Evolutionary conservation across 1,284 basidiomycete genomes (phyloP).

Genomic region (Trametes pubescens): DNA sequence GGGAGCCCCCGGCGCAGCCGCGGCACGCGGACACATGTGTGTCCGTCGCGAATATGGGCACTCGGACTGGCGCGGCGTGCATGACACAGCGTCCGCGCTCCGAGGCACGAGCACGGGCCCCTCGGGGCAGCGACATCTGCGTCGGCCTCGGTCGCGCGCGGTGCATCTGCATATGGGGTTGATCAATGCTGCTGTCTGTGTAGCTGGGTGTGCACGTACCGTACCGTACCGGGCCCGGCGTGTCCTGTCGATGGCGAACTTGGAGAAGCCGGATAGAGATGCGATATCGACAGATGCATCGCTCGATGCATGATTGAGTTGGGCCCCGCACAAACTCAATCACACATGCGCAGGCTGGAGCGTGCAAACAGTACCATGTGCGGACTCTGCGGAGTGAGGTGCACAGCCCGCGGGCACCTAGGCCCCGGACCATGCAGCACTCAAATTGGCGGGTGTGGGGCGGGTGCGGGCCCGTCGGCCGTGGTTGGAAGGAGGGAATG

Average conservation of each 20-base stretch:
- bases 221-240: background rate
- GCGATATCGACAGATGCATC: slow-evolving; percentile 13
- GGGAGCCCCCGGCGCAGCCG: background rate
- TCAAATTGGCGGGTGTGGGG: background rate
- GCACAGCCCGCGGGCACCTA: background rate
- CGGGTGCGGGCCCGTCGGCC: no score
- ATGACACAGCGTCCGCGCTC: slow-evolving; percentile 2
- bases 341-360: background rate
- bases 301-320: slow-evolving; percentile 17
- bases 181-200: background rate
- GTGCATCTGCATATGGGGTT: background rate
- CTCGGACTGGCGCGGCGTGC: background rate
- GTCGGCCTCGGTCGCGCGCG: background rate
- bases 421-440: background rate
- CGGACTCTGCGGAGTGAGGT: background rate
- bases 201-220: background rate
- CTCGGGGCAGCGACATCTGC: background rate
- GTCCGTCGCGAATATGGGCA: background rate
- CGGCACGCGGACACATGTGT: background rate
- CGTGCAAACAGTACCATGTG: background rate
- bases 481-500: background rate
- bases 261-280: background rate
- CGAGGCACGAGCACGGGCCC: background rate
- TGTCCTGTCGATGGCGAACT: background rate
- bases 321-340: slow-evolving; percentile 2